A percentile compares a stretch with the other conserved stretches of the same genome.
phyloP scores from a whole-genome alignment of 2,329 filamentous ascomycete genomes.

The Aspergillus sp. region DNA sequence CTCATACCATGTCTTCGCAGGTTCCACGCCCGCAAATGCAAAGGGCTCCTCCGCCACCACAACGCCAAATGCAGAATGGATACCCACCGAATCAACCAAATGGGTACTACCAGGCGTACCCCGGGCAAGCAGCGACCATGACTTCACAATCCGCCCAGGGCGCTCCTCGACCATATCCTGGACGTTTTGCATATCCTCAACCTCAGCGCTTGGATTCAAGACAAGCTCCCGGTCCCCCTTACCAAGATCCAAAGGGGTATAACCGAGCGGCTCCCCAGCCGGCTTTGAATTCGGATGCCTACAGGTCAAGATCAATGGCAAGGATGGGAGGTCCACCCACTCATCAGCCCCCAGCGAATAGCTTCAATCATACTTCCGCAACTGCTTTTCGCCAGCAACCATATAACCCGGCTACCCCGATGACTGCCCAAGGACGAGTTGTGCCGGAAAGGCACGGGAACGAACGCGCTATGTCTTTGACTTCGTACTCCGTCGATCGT shows the following conservation, averaged over 20 bases:
- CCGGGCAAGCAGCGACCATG: slow-evolving; percentile 29
- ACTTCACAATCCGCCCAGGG: slow-evolving; percentile 56
- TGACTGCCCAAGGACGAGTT: slow-evolving; percentile 85
- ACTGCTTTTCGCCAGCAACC: slow-evolving; percentile 77
- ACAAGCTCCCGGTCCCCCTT: slow-evolving; percentile 50
- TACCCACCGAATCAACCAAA: slow-evolving; percentile 36
- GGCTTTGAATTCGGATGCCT: slow-evolving; percentile 79
- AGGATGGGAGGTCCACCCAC: slow-evolving; percentile 70
- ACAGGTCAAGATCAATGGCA: slow-evolving; percentile 91
- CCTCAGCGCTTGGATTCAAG: slow-evolving; percentile 69
- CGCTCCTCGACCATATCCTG: slow-evolving; percentile 61
- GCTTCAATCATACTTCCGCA: slow-evolving; percentile 66
- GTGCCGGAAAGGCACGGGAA: slow-evolving; percentile 92
- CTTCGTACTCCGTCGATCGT: slow-evolving; percentile 73
- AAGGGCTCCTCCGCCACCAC: slow-evolving; percentile 41
- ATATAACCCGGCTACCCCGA: slow-evolving; percentile 65
- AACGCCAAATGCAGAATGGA: slow-evolving; percentile 46
- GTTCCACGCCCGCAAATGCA: slow-evolving; percentile 45
- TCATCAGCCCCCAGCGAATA: slow-evolving; percentile 64
- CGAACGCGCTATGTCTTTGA: slow-evolving; percentile 95
- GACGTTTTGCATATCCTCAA: slow-evolving; percentile 69
- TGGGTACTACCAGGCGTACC: slow-evolving; percentile 43
- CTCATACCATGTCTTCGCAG: slow-evolving; percentile 72
- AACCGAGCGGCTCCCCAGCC: slow-evolving; percentile 62
- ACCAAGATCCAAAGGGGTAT: slow-evolving; percentile 61